Base-by-base conservation (phyloP, 257 asterid genomes). In the Cinchona pubescens region DNA sequence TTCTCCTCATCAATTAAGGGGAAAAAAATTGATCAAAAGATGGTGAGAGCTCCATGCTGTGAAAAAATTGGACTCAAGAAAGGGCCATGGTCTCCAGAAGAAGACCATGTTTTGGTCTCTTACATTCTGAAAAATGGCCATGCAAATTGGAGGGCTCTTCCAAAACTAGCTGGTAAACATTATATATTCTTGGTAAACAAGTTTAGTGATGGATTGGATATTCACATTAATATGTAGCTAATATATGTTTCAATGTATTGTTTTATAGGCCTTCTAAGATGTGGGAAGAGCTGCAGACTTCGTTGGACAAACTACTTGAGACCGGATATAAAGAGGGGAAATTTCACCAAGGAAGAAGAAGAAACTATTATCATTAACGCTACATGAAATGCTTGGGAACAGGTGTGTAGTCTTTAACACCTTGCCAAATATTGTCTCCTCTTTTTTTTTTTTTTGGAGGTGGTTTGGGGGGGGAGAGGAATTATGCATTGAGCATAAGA, bases 1-100 rank as follows among this genome's bases (percentile, higher is more conserved):
- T 29, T 25, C 34, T 10, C 40, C 35, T 75, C 58, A n/a, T 8
- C 55, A 61, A n/a, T 27, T 7, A 29, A 11, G 55, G 11, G 40
- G n/a, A n/a, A n/a, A 37, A 37, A 71, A 43, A 4, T 49, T 27
- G n/a, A n/a, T 30, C 6, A 27, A 76, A n/a, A 78, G 80, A 94
- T 94, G 98, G 97, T 79, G 79, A 89, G 97, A 82, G 97, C 93
- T 83, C 94, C 97, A 56, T 93, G 97, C 82, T 93, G 96, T 87
- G 93, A 88, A 51, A 86, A 88, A 78, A 79, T 83, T 87, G 98
- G 97, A 72, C 59, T 92, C 73, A 92, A 91, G 84, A 91, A 83
- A 84, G 98, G 98, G 75, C 93, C 96, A 74, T 93, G 98, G 97
- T 82, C 86, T 18, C 66, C 79, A 0, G 95, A 93, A 74, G 98